These are phyloP conservation scores for Hanseniaspora nectarophila DNA, from an alignment of 805 yeast genomes.

Conservation along the genomic window DNA sequence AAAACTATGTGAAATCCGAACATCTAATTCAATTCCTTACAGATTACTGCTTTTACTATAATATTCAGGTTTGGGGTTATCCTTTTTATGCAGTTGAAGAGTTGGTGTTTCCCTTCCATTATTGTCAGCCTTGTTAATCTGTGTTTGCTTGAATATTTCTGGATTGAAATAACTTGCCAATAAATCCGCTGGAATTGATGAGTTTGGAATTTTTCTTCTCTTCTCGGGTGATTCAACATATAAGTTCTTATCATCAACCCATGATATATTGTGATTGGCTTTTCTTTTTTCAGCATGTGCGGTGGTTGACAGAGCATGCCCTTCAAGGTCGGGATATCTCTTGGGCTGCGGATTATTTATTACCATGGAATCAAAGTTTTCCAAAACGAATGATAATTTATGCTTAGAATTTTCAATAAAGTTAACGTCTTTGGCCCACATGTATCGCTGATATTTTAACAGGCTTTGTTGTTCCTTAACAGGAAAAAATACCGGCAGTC, in stretches of 20 bases:
- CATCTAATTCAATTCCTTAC: no score
- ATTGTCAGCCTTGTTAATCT: not conserved
- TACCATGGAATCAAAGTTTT: not conserved
- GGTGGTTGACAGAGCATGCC: not conserved
- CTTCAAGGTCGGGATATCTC: not conserved
- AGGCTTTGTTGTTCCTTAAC: constrained; percentile 8
- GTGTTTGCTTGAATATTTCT: constrained; percentile 12
- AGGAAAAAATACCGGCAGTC: constrained; percentile 10
- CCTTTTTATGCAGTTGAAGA: not conserved
- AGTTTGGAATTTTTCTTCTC: constrained; percentile 3
- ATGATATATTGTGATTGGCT: not conserved
- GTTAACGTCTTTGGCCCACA: constrained; percentile 14
- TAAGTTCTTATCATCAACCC: not conserved
- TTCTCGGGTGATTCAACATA: not conserved
- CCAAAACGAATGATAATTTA: not conserved
- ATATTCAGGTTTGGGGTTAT: not conserved
- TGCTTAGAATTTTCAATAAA: constrained; percentile 11
- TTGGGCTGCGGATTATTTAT: not conserved
- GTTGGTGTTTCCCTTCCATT: not conserved
- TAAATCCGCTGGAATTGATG: constrained; percentile 4
- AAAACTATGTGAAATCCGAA: not conserved
- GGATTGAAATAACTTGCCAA: constrained; percentile 11
- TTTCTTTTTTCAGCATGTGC: not conserved
- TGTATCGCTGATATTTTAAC: not conserved
- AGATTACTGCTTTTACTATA: no score